Base-by-base conservation (phyloP, 2,329 filamentous ascomycete species). In the Trichophyton verrucosum region DNA sequence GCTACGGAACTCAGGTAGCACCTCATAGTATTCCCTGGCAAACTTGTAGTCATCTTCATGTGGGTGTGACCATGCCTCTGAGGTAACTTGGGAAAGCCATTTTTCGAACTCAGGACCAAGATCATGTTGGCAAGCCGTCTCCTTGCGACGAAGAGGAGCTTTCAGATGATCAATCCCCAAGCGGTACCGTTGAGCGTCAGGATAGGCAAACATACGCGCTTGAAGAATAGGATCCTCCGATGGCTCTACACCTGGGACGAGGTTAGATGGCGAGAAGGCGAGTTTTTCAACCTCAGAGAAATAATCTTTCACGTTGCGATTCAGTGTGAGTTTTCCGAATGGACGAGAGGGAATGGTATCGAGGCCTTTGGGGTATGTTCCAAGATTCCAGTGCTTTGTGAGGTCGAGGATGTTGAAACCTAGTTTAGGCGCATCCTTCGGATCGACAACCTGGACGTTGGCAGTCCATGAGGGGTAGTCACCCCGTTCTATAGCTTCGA, bases 241-340 rank as follows among this genome's bases (percentile, higher is more conserved):
- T 0, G 83, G 80, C 58, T 80, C 83, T 53, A 85, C 77, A 1
- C 86, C 85, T 0, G 84, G 84, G 0, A 86, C 82, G 68, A 88
- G 74, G 63, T 81, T 83, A 0, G 81, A 81, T 0, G 86, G 85
- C 0, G 82, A 83, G 67, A 88, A 88, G 0, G 83, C 82, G 0
- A 82, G 80, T 71, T 87, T 84, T 70, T 88, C 85, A 53, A 86
- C 81, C 65, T 88, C 84, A 44, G 79, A 74, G 65, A 86, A 86
- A 72, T 85, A 86, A 69, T 87, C 86, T 55, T 59, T 44, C 20
- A 76, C 74, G 62, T 82, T 83, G 58, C 72, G 71, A 65, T 82
- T 79, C 9, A 84, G 69, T 0, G 75, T 78, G 65, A 84, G 70
- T 51, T 75, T 74, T 15, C 82, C 82, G 40, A 84, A 73, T 8